Base-by-base conservation (phyloP, 2,329 filamentous ascomycete species). In the Talaromyces sp. region DNA sequence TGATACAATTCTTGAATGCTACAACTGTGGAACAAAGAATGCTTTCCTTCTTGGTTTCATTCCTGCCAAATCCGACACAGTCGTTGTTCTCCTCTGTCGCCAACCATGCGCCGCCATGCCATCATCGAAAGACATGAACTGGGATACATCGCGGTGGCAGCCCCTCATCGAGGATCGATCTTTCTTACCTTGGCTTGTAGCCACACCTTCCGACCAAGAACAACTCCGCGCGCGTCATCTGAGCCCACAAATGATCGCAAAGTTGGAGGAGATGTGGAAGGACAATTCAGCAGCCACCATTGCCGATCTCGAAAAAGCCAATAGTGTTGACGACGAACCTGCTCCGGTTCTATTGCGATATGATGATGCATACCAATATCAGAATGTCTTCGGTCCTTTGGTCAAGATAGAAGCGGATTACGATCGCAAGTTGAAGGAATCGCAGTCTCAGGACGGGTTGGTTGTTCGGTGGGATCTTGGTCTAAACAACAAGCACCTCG, bases 361-460 rank as follows among this genome's bases (percentile, higher is more conserved):
- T 70, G 94, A 97, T 59, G 94, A 99, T 73, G 91, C 94, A 0
- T 99, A 91, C 72, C 93, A 99, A 70, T 99, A 99, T 68, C 94
- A 99, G 75, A 99, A 97, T 69, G 94, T 97, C 35, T 99, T 99
- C 72, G 94, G 94, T 0, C 94, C 94, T 0, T 81, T 99, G 13
- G 95, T 99, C 68, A 99, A 97, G 79, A 99, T 99, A 75, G 94
- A 99, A 74, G 96, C 94, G 43, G 94, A 99, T 75, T 99, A 99
- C 70, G 94, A 99, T 75, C 93, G 95, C 74, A 97, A 99, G 76
- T 82, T 99, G 66, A 99, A 99, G 77, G 94, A 99, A 73, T 91
- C 93, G 0, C 94, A 99, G 73, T 96, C 91, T 1, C 94, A 99
- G 75, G 94, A 99, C 75, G 89, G 89, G n/a, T 78, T 99, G 40